phyloP scores from a whole-genome alignment of 352 stramenopile species.

The Pythium oligandrum region DNA sequence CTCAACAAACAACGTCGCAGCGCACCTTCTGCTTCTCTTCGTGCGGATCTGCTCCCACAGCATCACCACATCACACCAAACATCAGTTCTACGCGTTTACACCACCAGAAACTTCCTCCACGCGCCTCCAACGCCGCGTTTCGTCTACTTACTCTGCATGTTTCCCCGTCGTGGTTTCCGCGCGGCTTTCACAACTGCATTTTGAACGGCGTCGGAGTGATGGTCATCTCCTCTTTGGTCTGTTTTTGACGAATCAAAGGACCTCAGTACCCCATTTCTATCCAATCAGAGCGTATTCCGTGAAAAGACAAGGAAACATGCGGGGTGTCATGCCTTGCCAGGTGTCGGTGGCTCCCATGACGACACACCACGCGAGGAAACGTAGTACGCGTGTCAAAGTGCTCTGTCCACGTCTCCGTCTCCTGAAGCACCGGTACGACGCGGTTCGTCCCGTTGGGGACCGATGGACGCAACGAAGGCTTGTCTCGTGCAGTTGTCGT shows the following conservation, averaged over 20 bases:
- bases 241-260: no score
- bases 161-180: background rate
- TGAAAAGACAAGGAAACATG: no score
- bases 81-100: background rate
- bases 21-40: slow-evolving; percentile 84
- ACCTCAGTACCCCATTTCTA: no score
- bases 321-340: no score
- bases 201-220: no score
- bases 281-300: no score
- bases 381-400: slow-evolving; percentile 31
- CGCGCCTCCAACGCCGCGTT: background rate
- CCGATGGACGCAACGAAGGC: no score
- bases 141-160: slow-evolving; percentile 13
- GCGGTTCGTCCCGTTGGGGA: slow-evolving; percentile 1
- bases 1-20: background rate
- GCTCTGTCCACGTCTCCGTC: slow-evolving; percentile 24
- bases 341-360: slow-evolving; percentile 18
- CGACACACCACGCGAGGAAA: slow-evolving; percentile 23
- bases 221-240: no score
- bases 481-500: no score
- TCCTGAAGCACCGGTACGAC: slow-evolving; percentile 5
- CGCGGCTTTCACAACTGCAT: no score
- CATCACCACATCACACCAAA: background rate
- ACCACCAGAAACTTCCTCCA: background rate
- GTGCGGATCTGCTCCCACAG: slow-evolving; percentile 47